These are phyloP conservation scores for Canariomyces notabilis DNA, from an alignment of 2,329 filamentous ascomycete genomes.

Conservation along the genomic window DNA sequence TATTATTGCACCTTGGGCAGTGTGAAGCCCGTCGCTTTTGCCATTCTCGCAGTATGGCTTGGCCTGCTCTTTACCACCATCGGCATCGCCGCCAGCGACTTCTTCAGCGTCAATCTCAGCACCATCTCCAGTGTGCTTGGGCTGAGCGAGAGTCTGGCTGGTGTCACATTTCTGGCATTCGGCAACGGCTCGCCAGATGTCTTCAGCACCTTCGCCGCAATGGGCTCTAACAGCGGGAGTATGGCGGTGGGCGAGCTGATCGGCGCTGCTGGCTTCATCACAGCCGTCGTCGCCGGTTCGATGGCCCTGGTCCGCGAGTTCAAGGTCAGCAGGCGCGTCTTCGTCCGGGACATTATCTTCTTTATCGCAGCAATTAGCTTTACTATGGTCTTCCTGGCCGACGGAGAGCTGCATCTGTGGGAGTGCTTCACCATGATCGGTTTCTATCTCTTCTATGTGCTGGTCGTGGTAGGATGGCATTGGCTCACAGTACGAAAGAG, in stretches of 20 bases:
- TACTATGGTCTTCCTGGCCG: slow-evolving; percentile 79
- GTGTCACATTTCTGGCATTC: slow-evolving; percentile 93
- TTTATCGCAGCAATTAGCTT: slow-evolving; percentile 85
- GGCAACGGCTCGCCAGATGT: slow-evolving; percentile 98
- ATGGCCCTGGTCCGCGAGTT: slow-evolving; percentile 98
- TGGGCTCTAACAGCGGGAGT: slow-evolving; percentile 95
- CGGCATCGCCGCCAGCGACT: slow-evolving; percentile 95
- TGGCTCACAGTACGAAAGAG: slow-evolving; percentile 68
- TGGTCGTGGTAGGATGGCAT: slow-evolving; percentile 86
- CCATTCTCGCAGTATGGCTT: slow-evolving; percentile 74
- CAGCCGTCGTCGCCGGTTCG: slow-evolving; percentile 88
- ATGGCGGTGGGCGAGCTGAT: slow-evolving; percentile 93
- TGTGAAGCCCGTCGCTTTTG: slow-evolving; percentile 71
- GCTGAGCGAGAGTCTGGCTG: slow-evolving; percentile 91
- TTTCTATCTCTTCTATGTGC: slow-evolving; percentile 86
- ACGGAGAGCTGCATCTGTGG: slow-evolving; percentile 80
- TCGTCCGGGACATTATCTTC: slow-evolving; percentile 86
- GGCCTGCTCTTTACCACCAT: slow-evolving; percentile 91
- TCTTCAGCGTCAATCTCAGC: slow-evolving; percentile 94
- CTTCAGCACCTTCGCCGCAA: slow-evolving; percentile 97
- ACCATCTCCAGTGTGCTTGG: slow-evolving; percentile 86
- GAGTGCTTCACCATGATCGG: slow-evolving; percentile 87
- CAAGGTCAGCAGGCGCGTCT: slow-evolving; percentile 81
- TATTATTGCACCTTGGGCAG: slow-evolving; percentile 79
- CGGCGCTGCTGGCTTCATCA: slow-evolving; percentile 93